A percentile compares a stretch with the other conserved stretches of the same genome.
Conservation (phyloP, 257 asterid species). For the Voacanga thouarsii region DNA sequence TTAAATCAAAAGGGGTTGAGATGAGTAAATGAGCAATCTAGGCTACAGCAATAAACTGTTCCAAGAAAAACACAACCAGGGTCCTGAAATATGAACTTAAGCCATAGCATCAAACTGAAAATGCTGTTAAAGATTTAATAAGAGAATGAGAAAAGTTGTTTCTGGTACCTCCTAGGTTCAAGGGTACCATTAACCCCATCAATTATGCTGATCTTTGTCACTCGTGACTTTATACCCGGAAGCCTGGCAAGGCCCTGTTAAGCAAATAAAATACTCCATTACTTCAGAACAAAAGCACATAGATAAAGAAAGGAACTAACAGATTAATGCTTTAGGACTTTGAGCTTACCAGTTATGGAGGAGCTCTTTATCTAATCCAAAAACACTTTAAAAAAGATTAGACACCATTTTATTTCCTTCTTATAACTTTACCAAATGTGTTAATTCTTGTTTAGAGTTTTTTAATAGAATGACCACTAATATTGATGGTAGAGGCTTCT, state of each 20-base stretch:
- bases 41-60: not conserved
- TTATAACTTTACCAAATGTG: not conserved
- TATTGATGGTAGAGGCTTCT: not conserved
- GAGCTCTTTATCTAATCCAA: not conserved
- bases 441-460: not conserved
- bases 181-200: conserved; percentile 57
- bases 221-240: conserved; percentile 49
- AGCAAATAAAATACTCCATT: conserved; percentile 8
- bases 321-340: not conserved
- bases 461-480: not conserved
- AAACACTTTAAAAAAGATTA: no score
- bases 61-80: not conserved
- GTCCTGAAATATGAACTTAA: not conserved
- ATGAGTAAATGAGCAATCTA: not conserved
- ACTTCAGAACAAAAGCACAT: not conserved
- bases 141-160: not conserved
- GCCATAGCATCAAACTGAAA: not conserved
- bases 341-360: not conserved
- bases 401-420: not conserved
- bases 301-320: no score
- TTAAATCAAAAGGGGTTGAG: not conserved
- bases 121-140: not conserved
- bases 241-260: conserved; percentile 45
- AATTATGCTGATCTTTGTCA: conserved; percentile 46
- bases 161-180: conserved; percentile 60